Percentiles rank a stretch among this genome's conserved stretches.
These are phyloP conservation scores for Oryza meyeriana DNA, from an alignment of 176 grass and related monocot species.

Conservation along the genomic window DNA sequence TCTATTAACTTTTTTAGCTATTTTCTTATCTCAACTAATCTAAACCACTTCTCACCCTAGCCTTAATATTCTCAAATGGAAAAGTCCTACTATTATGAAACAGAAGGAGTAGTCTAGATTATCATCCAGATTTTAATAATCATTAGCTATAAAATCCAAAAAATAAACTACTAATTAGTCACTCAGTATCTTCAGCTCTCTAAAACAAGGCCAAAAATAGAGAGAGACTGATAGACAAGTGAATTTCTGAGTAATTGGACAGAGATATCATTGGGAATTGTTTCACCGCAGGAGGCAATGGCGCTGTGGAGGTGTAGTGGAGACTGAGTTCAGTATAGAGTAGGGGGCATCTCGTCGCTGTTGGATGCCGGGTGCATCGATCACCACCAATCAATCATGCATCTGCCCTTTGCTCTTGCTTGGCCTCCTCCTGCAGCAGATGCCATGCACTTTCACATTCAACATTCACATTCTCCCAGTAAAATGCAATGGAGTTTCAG, in stretches of 20 bases:
- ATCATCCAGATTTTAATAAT: too few species aligned
- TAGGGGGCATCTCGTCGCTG: not conserved
- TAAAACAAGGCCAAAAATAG: too few species aligned
- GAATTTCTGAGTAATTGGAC: conserved; percentile 5
- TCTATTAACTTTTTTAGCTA: too few species aligned
- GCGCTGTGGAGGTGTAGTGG: not conserved
- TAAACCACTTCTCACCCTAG: too few species aligned
- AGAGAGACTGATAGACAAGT: not conserved
- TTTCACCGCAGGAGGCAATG: conserved; percentile 41
- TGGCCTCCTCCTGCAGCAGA: not conserved
- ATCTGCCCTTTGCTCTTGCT: not conserved
- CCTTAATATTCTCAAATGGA: too few species aligned
- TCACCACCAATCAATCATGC: not conserved
- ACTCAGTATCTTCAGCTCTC: too few species aligned
- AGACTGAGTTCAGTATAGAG: not conserved
- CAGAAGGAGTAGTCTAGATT: too few species aligned
- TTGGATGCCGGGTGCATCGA: not conserved
- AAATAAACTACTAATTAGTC: too few species aligned
- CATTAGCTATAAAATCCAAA: too few species aligned
- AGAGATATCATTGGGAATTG: conserved; percentile 28
- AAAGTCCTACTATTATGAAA: too few species aligned
- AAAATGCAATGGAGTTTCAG: not conserved
- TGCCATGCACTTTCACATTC: not conserved
- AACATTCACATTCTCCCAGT: conserved; percentile 12
- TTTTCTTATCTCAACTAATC: too few species aligned